phyloP scores from a whole-genome alignment of 2,329 filamentous ascomycete genomes.

The Venturiaceae sp. region DNA sequence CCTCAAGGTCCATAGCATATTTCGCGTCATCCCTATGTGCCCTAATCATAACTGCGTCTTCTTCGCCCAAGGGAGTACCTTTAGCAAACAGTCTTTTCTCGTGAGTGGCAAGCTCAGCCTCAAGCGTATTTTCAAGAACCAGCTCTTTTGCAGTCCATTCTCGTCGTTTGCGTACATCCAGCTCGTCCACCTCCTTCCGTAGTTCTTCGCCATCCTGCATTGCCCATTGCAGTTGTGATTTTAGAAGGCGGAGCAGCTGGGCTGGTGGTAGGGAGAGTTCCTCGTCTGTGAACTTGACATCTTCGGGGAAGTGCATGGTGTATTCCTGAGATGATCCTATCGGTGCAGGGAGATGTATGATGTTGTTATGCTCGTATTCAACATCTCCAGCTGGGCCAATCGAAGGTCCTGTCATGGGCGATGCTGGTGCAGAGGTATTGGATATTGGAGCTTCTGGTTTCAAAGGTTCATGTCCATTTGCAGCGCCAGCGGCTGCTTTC shows the following conservation, averaged over 20 bases:
- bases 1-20: background rate
- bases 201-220: conserved; percentile 56
- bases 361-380: conserved; percentile 44
- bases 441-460: conserved; percentile 5
- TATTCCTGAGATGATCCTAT: conserved; percentile 25
- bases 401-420: background rate
- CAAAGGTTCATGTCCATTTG: conserved; percentile 15
- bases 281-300: conserved; percentile 51
- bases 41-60: background rate
- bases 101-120: conserved; percentile 23
- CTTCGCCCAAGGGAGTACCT: background rate
- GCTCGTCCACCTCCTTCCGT: conserved; percentile 52
- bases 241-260: conserved; percentile 53
- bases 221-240: conserved; percentile 63
- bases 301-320: conserved; percentile 43
- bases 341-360: conserved; percentile 45
- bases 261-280: conserved; percentile 59
- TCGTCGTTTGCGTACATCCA: conserved; percentile 57
- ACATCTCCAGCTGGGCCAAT: conserved; percentile 13
- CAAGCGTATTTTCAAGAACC: conserved; percentile 64
- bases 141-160: conserved; percentile 78
- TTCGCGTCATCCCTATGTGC: background rate
- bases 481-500: conserved; percentile 22
- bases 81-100: background rate
- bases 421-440: conserved; percentile 7